Conservation (phyloP, 176 grass and related monocot genomes). For the Zoysia pacifica region DNA sequence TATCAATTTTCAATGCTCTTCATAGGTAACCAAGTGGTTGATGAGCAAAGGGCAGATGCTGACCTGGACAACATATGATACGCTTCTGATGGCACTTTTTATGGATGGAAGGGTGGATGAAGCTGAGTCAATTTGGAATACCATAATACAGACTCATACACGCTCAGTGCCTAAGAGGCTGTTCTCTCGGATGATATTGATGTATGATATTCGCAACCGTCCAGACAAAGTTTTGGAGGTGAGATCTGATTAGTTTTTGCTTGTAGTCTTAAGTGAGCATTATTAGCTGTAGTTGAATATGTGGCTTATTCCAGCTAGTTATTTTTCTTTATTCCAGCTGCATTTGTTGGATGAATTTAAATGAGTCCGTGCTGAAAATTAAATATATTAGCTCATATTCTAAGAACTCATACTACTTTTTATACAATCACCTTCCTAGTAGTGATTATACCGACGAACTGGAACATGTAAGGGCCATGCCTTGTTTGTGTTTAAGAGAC, state of each 20-base stretch:
- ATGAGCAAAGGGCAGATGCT: conserved; percentile 88
- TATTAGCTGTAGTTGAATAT: background rate
- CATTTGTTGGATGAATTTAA: conserved; percentile 13
- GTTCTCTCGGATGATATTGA: conserved; percentile 83
- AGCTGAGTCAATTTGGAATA: conserved; percentile 61
- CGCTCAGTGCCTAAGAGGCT: conserved; percentile 80
- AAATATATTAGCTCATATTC: background rate
- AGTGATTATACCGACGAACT: background rate
- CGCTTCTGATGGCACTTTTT: conserved; percentile 69
- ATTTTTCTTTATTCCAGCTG: background rate
- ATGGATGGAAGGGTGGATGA: conserved; percentile 86
- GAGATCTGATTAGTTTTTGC: conserved; percentile 14
- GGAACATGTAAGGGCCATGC: background rate
- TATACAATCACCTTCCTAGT: background rate
- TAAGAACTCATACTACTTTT: background rate
- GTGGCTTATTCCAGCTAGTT: background rate
- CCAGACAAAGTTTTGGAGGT: conserved; percentile 90
- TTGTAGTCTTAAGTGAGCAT: background rate
- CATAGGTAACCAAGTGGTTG: conserved; percentile 86
- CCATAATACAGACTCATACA: conserved; percentile 56
- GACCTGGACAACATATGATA: conserved; percentile 83
- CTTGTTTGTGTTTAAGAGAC: background rate
- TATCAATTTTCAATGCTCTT: background rate
- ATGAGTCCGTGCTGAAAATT: background rate
- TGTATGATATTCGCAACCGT: conserved; percentile 54